Conservation (phyloP, 2,329 filamentous ascomycete genomes). For the Aspergillus fumigatiaffinis region DNA sequence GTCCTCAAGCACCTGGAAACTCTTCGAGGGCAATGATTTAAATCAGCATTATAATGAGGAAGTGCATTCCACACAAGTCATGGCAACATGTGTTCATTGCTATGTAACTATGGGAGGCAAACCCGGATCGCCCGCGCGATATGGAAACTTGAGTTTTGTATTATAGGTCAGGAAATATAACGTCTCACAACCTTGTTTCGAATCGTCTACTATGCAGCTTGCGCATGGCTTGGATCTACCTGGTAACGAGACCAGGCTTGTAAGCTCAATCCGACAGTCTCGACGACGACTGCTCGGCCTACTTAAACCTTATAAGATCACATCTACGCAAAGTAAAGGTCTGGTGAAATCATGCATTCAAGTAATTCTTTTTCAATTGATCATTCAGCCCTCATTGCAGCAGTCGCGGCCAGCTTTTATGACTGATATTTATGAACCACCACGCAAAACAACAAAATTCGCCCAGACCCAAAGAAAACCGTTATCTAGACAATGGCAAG, state of each 20-base stretch:
- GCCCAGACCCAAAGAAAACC: slow-evolving; percentile 45
- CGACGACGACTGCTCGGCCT: not conserved
- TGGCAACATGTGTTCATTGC: not conserved
- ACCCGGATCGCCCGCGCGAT: not conserved
- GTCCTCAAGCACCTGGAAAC: slow-evolving; percentile 81
- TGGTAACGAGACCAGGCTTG: not conserved
- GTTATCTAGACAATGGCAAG: slow-evolving; percentile 84
- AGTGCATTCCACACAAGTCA: slow-evolving; percentile 1
- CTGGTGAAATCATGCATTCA: slow-evolving; percentile 21
- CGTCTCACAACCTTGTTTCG: not conserved
- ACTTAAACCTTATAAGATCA: slow-evolving; percentile 5
- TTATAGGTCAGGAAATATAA: not conserved
- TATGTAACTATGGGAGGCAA: not conserved
- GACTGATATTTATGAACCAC: slow-evolving; percentile 39
- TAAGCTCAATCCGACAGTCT: not conserved
- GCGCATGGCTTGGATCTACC: not conserved
- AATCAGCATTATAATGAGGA: slow-evolving; percentile 1
- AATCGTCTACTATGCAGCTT: not conserved
- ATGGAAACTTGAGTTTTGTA: not conserved
- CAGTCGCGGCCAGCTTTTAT: slow-evolving; percentile 25
- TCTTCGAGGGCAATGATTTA: slow-evolving; percentile 45
- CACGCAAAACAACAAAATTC: slow-evolving; percentile 39
- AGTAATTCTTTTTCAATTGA: slow-evolving; percentile 30
- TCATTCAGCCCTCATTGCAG: slow-evolving; percentile 36
- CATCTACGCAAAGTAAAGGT: slow-evolving; percentile 10